Percentiles rank a stretch among this genome's conserved stretches.
phyloP scores from a whole-genome alignment of 192 early-diverging fungal species.

The Dissophora ornata region DNA sequence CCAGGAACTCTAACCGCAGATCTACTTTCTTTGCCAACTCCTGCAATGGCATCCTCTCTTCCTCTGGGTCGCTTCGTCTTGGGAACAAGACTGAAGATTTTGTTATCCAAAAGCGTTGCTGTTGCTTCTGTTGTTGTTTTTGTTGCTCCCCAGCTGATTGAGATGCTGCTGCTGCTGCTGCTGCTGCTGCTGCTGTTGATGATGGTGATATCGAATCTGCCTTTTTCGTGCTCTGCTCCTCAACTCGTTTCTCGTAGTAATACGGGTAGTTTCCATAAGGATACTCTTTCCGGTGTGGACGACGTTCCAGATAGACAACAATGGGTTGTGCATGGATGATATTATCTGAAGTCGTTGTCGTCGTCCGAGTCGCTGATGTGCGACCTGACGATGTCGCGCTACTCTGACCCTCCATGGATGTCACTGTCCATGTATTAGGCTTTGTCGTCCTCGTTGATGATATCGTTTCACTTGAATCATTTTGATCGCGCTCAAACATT shows the following conservation, averaged over 20 bases:
- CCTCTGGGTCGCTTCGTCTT: neutral
- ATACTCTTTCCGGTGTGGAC: constrained; percentile 8
- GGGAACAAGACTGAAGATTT: constrained; percentile 3
- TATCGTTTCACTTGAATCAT: no score
- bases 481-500: no score
- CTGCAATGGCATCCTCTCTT: constrained; percentile 1
- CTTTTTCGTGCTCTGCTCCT: constrained; percentile 10
- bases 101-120: neutral
- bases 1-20: constrained; percentile 67
- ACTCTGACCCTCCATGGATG: no score
- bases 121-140: neutral
- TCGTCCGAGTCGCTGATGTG: neutral
- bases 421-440: no score
- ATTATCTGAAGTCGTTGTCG: neutral
- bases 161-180: constrained; percentile 4
- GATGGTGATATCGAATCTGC: neutral
- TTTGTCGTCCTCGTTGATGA: no score
- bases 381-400: no score
- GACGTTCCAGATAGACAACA: constrained; percentile 5
- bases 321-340: constrained; percentile 15
- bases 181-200: neutral
- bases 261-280: constrained; percentile 43
- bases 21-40: constrained; percentile 57
- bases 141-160: neutral
- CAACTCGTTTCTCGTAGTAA: constrained; percentile 31